These are phyloP conservation scores for Paraphoma sp. DNA, from an alignment of 2,329 filamentous ascomycete genomes.

Conservation along the genomic window DNA sequence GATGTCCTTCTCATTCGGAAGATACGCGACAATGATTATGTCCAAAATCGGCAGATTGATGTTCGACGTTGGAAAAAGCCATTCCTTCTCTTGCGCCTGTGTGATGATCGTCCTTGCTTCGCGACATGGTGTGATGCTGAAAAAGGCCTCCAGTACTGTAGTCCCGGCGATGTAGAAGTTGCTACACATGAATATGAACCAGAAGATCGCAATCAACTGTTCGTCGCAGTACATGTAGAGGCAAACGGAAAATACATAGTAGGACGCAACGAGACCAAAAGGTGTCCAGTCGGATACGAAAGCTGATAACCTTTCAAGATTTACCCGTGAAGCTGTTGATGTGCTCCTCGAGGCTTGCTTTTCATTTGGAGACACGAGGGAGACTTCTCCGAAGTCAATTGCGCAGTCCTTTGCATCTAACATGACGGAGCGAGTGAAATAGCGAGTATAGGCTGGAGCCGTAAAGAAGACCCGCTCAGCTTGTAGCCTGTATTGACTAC, in stretches of 20 bases:
- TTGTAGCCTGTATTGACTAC: no score
- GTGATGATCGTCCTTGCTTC: constrained; percentile 37
- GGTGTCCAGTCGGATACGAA: constrained; percentile 45
- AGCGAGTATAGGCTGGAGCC: not conserved
- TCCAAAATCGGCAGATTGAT: constrained; percentile 50
- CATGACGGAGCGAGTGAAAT: constrained; percentile 27
- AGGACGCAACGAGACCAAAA: constrained; percentile 43
- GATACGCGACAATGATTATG: constrained; percentile 55
- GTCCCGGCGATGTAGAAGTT: constrained; percentile 47
- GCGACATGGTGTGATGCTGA: constrained; percentile 34
- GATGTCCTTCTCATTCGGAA: constrained; percentile 57
- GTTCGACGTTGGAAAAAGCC: constrained; percentile 46
- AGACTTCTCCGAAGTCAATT: constrained; percentile 33
- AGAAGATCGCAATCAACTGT: constrained; percentile 42
- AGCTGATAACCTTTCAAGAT: constrained; percentile 6
- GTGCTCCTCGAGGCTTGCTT: not conserved
- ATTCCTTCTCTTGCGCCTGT: constrained; percentile 21
- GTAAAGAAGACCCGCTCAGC: not conserved
- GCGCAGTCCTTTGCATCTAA: constrained; percentile 31
- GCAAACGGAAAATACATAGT: constrained; percentile 46
- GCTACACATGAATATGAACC: constrained; percentile 49
- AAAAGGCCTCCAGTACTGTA: constrained; percentile 47
- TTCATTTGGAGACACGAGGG: constrained; percentile 10
- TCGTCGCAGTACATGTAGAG: constrained; percentile 44
- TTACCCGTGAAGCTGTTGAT: not conserved